Evolutionary conservation across 352 stramenopile species (phyloP), one percentile per base, ranked within the genome.

Genomic region (Globisporangium polare): DNA sequence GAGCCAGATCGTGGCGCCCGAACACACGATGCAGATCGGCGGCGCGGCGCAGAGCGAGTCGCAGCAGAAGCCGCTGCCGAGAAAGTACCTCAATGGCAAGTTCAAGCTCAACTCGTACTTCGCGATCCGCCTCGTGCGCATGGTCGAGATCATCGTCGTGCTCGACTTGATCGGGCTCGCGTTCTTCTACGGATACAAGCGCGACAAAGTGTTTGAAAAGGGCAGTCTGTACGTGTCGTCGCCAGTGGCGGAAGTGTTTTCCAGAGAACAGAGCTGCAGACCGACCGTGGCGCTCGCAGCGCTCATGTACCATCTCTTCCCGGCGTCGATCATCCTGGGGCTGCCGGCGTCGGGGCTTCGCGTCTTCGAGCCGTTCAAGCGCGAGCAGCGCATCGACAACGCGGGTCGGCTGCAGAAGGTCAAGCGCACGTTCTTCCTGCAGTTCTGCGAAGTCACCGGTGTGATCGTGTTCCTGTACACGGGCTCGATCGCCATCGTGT

Each of bases 41-140:
- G 78, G 70, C 24, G 72, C 73, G 20, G 60, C 63, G 7, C 29
- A 70, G 8, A 50, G 65, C 5, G 24, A 33, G 9, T 26, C 39
- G 22, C 54, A 68, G 43, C 67, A 57, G 18, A 61, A 66, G 51
- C 31, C 47, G 31, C 55, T 86, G 61, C 78, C 78, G 10, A 60
- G 41, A 29, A 62, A 54, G 12, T 88, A 81, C 58, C 71, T 88
- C 42, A 79, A 74, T 63, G 68, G 77, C 29, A 70, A 77, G 57
- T 94, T 80, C 74, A 83, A 83, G 39, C 66, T 81, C 57, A 94
- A 94, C 70, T 92, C 83, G 50, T 94, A 92, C 70, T 94, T 94
- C 60, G 75, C 85, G 9, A 75, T 84, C 29, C 70, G 72, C 15
- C 54, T 92, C 37, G 60, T 92, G 49, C 67, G 80, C 9, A 74